Evolutionary conservation across 495 filamentous ascomycete genomes (phyloP), one percentile per base, ranked within the genome.

Genomic region (Bacidia rubella): DNA sequence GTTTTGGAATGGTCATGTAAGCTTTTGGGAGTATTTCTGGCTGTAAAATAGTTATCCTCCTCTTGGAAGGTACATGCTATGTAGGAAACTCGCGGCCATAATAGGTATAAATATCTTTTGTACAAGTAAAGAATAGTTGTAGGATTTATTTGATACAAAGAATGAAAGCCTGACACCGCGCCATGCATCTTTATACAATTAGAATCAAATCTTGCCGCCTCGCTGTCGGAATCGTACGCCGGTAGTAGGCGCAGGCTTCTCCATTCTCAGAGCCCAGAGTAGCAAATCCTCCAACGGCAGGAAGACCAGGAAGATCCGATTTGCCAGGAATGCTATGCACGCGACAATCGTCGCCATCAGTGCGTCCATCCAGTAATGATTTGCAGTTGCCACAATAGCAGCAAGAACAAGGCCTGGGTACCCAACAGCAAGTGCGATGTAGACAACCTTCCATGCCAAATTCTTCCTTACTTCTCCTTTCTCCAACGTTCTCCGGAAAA

Each of bases 331-430:
- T 19, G 69, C 66, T 22, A 71, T 45, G 58, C 66, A 71, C 15
- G 74, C 70, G 12, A 72, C 65, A n/a, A 74, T 57, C 4, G 70
- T 71, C 25, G 76, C 69, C 49, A 75, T 65, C 17, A 72, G 62
- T 0, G 78, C 79, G 60, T 82, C 80, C 32, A 83, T 65, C 63
- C 74, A 79, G 57, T 79, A 83, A 61, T 82, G 80, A 55, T 84
- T 83, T 11, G 80, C 80, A 4, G 80, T 84, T 10, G 77, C 77
- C 15, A 84, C 68, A 46, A 83, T 82, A 11, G 79, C 75, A 46
- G 71, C 68, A 15, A 84, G 69, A 32, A 84, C 76, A 39, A 78
- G 68, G 7, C 65, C 45, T 2, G 80, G 78, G 59, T 84, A 84
- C 9, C 66, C 60, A 21, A 81, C 57, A 2, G 71, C 79, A 15